These are phyloP conservation scores for Aureobasidium namibiae DNA, from an alignment of 2,329 filamentous ascomycete species.

Conservation along the genomic window DNA sequence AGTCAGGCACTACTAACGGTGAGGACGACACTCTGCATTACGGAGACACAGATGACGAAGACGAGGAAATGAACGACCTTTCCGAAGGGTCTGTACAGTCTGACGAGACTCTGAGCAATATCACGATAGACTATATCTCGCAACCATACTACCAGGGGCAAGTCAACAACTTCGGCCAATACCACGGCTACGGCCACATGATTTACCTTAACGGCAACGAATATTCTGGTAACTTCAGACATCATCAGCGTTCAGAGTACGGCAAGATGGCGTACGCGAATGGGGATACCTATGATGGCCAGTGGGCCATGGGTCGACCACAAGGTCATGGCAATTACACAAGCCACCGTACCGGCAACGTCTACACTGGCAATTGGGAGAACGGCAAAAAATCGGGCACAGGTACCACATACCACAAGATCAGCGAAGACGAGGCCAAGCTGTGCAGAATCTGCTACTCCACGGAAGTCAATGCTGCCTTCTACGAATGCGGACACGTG, in stretches of 20 bases:
- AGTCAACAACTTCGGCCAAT: slow-evolving; percentile 34
- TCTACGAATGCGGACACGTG: slow-evolving; percentile 57
- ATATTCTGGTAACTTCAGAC: slow-evolving; percentile 48
- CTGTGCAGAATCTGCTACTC: slow-evolving; percentile 56
- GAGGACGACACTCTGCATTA: neutral
- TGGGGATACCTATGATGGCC: slow-evolving; percentile 50
- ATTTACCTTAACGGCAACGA: slow-evolving; percentile 47
- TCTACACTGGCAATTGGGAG: slow-evolving; percentile 53
- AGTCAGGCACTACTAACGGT: neutral
- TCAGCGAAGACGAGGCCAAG: slow-evolving; percentile 52
- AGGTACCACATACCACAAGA: slow-evolving; percentile 54
- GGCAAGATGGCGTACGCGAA: slow-evolving; percentile 53
- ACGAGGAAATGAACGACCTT: slow-evolving; percentile 25
- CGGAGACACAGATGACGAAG: slow-evolving; percentile 16
- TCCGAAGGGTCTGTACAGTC: neutral
- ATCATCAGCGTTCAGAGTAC: slow-evolving; percentile 46
- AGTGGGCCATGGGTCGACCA: slow-evolving; percentile 57
- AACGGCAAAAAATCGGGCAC: slow-evolving; percentile 53
- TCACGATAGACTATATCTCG: slow-evolving; percentile 47
- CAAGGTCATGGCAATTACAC: slow-evolving; percentile 51
- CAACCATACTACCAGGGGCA: slow-evolving; percentile 49
- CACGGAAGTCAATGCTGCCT: slow-evolving; percentile 50
- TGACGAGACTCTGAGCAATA: slow-evolving; percentile 17
- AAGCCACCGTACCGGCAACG: slow-evolving; percentile 50
- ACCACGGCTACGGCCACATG: slow-evolving; percentile 47